Conservation (phyloP, 495 filamentous ascomycete genomes). For the Penicillium antarcticum region DNA sequence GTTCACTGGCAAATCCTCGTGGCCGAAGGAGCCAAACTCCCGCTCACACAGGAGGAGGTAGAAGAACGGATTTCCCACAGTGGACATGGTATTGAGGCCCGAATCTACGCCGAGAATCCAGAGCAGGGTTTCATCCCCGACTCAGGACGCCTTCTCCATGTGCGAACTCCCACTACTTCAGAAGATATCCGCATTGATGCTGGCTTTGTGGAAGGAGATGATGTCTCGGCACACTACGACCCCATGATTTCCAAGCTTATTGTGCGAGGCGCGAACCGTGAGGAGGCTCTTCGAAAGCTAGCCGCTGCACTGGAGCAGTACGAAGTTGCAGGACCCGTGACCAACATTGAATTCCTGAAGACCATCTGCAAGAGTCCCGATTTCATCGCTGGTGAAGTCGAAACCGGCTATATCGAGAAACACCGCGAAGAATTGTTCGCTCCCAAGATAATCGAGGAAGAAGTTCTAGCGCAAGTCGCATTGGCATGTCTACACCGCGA, state of each 20-base stretch:
- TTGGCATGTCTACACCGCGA: constrained; percentile 60
- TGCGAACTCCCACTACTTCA: constrained; percentile 65
- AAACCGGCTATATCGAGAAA: constrained; percentile 94
- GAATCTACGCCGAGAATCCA: constrained; percentile 96
- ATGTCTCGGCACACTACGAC: constrained; percentile 93
- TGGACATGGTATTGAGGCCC: constrained; percentile 88
- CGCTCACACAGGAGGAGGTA: constrained; percentile 79
- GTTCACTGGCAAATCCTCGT: constrained; percentile 96
- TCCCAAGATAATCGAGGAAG: constrained; percentile 49
- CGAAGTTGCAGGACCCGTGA: constrained; percentile 86
- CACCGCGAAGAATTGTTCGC: constrained; percentile 71
- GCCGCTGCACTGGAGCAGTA: constrained; percentile 81
- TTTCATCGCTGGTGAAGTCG: constrained; percentile 85
- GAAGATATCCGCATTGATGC: constrained; percentile 85
- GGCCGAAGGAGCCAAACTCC: constrained; percentile 82
- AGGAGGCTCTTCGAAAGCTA: constrained; percentile 80
- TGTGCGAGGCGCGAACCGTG: constrained; percentile 73
- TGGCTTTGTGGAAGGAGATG: constrained; percentile 86
- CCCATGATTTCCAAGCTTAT: constrained; percentile 99
- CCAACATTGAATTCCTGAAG: constrained; percentile 97
- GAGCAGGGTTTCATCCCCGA: constrained; percentile 88
- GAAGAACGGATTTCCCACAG: constrained; percentile 68
- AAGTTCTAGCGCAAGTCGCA: constrained; percentile 80
- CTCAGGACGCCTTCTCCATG: constrained; percentile 82
- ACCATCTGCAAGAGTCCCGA: constrained; percentile 71